Percentiles rank a stretch among this genome's conserved stretches.
Evolutionary conservation across 768 basidiomycete species (phyloP).

Genomic region (Suillus ampliporus): DNA sequence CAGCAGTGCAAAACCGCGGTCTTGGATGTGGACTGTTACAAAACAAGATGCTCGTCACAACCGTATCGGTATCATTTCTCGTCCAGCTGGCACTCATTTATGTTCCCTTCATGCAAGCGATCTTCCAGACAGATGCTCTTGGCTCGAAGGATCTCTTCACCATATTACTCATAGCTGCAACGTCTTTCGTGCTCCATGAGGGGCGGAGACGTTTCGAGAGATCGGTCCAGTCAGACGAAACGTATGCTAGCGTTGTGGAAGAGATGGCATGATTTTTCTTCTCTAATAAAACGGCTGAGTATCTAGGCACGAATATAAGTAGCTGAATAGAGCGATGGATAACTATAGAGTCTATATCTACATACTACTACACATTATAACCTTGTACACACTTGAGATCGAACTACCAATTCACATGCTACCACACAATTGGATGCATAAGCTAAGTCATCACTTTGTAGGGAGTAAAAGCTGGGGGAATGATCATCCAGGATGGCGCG

Average conservation of each 20-base stretch:
- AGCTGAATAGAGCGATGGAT: constrained; percentile 4
- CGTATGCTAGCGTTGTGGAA: constrained; percentile 55
- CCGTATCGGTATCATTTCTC: constrained; percentile 85
- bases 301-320: constrained; percentile 4
- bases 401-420: constrained; percentile 1
- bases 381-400: constrained; percentile 13
- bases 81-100: constrained; percentile 89
- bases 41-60: constrained; percentile 90
- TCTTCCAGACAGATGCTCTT: constrained; percentile 94
- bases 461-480: constrained; percentile 35
- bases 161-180: constrained; percentile 68
- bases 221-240: constrained; percentile 56
- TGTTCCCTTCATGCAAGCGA: constrained; percentile 85
- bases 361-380: constrained; percentile 17
- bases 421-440: neutral
- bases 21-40: constrained; percentile 82
- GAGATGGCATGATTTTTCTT: constrained; percentile 56
- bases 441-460: constrained; percentile 15
- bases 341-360: constrained; percentile 7
- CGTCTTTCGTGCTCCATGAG: constrained; percentile 78
- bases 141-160: constrained; percentile 68
- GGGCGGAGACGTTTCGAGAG: constrained; percentile 80
- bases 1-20: constrained; percentile 93
- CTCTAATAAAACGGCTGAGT: neutral
- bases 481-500: constrained; percentile 26